Evolutionary conservation across 1,139 yeast genomes (phyloP).

Genomic region (Blastobotrys elegans): DNA sequence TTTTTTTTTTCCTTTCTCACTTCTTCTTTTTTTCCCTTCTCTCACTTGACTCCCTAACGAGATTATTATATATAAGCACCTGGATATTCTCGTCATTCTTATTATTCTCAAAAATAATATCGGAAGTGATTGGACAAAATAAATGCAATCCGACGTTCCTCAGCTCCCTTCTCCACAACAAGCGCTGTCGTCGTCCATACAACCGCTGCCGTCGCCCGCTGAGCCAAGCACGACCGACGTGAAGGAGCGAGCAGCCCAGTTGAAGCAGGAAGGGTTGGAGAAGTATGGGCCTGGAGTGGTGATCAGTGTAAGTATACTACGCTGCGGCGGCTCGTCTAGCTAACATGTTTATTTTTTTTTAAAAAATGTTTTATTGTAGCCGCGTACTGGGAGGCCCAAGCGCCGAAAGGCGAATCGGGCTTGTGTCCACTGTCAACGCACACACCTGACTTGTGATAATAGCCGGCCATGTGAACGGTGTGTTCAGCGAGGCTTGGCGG

Average conservation of each 20-base stretch:
- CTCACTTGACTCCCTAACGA: not conserved
- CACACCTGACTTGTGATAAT: conserved; percentile 84
- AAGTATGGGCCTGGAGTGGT: conserved; percentile 19
- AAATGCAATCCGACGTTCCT: no score
- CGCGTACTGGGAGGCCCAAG: conserved; percentile 35
- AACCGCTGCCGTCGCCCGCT: no score
- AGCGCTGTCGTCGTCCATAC: conserved; percentile 1
- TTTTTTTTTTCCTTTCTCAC: not conserved
- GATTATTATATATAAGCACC: not conserved
- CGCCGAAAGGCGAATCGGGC: conserved; percentile 70
- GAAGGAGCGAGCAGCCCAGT: conserved; percentile 5
- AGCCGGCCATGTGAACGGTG: conserved; percentile 81
- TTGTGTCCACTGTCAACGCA: conserved; percentile 78
- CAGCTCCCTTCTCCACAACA: not conserved
- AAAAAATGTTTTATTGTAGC: conserved; percentile 13
- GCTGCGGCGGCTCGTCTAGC: no score
- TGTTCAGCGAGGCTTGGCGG: conserved; percentile 58
- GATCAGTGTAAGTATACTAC: conserved; percentile 18
- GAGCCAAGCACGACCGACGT: no score
- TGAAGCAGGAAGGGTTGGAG: conserved; percentile 13
- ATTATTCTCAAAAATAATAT: no score
- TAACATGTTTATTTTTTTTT: not conserved
- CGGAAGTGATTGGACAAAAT: no score
- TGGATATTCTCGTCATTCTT: not conserved
- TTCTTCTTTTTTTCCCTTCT: not conserved